A percentile compares a stretch with the other conserved stretches of the same genome.
Conservation (phyloP, 768 basidiomycete species). For the Tubosaeta brunneosetosa region DNA sequence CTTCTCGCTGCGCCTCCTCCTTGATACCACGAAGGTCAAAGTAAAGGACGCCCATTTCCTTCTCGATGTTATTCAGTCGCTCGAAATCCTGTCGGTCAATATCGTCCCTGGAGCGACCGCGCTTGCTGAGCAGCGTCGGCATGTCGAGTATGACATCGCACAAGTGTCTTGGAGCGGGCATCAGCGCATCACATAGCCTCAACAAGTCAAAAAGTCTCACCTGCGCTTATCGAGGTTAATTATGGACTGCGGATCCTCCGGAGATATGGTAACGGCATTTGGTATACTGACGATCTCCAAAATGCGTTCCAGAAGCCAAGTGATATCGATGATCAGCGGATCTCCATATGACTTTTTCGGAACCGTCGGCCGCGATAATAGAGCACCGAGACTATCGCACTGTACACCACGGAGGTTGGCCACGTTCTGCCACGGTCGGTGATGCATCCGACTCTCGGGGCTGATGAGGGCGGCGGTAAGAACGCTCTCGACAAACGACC, state of each 20-base stretch:
- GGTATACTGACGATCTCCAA: slow-evolving; percentile 73
- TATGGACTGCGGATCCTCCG: slow-evolving; percentile 53
- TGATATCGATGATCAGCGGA: slow-evolving; percentile 66
- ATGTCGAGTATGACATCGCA: slow-evolving; percentile 59
- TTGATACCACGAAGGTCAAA: slow-evolving; percentile 71
- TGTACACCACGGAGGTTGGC: slow-evolving; percentile 56
- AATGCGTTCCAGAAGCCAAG: slow-evolving; percentile 80
- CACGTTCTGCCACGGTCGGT: slow-evolving; percentile 74
- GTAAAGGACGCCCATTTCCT: slow-evolving; percentile 53
- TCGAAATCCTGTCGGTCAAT: slow-evolving; percentile 65
- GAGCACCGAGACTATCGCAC: slow-evolving; percentile 55
- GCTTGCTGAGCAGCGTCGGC: slow-evolving; percentile 40
- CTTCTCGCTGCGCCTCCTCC: slow-evolving; percentile 72
- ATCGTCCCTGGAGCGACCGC: slow-evolving; percentile 48
- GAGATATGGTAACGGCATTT: slow-evolving; percentile 55
- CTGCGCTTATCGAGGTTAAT: slow-evolving; percentile 83
- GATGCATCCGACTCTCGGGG: slow-evolving; percentile 72
- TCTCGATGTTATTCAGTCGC: slow-evolving; percentile 70
- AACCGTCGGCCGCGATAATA: slow-evolving; percentile 50
- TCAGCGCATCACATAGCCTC: slow-evolving; percentile 8
- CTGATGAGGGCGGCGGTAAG: slow-evolving; percentile 73
- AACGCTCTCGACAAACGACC: slow-evolving; percentile 79
- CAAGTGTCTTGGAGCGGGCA: slow-evolving; percentile 47
- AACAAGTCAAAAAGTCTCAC: slow-evolving; percentile 32
- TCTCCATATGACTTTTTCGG: slow-evolving; percentile 44